These are phyloP conservation scores for Monascus ruber DNA, from an alignment of 2,329 filamentous ascomycete species.

Conservation along the genomic window DNA sequence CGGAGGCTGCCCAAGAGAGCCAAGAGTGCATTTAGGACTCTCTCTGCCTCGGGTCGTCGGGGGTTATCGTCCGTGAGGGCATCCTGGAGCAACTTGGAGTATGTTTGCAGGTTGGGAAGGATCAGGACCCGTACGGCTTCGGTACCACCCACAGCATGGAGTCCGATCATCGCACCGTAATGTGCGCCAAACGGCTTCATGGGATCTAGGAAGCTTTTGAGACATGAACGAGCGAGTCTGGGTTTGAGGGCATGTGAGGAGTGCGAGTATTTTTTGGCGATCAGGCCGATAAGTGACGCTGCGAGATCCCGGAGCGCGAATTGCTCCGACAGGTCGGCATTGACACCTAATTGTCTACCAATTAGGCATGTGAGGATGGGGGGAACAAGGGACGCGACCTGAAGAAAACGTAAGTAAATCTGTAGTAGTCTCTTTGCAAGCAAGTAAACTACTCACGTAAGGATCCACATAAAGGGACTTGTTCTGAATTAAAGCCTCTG, in stretches of 20 bases:
- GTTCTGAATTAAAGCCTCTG: slow-evolving; percentile 74
- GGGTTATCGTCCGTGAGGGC: slow-evolving; percentile 38
- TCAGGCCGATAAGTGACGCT: slow-evolving; percentile 66
- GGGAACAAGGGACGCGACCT: slow-evolving; percentile 60
- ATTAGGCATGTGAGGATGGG: slow-evolving; percentile 86
- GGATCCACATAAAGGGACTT: slow-evolving; percentile 63
- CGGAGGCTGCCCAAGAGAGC: slow-evolving; percentile 45
- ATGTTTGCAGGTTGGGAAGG: slow-evolving; percentile 54
- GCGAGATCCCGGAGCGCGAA: slow-evolving; percentile 77
- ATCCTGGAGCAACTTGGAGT: slow-evolving; percentile 50
- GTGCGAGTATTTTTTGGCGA: slow-evolving; percentile 69
- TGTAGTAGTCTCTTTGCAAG: not conserved
- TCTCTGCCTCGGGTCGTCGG: slow-evolving; percentile 48
- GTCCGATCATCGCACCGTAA: slow-evolving; percentile 75
- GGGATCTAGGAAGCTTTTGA: slow-evolving; percentile 85
- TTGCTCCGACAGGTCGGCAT: slow-evolving; percentile 43
- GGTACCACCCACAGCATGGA: slow-evolving; percentile 63
- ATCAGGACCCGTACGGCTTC: slow-evolving; percentile 55
- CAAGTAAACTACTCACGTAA: slow-evolving; percentile 36
- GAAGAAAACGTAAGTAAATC: slow-evolving; percentile 8
- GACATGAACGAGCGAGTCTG: slow-evolving; percentile 80
- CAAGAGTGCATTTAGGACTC: slow-evolving; percentile 48
- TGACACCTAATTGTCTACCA: slow-evolving; percentile 63
- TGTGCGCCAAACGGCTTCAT: slow-evolving; percentile 71
- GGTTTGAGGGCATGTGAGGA: slow-evolving; percentile 74